Conservation (phyloP, 345 rosid species). For the Erysimum cheiranthoides region DNA sequence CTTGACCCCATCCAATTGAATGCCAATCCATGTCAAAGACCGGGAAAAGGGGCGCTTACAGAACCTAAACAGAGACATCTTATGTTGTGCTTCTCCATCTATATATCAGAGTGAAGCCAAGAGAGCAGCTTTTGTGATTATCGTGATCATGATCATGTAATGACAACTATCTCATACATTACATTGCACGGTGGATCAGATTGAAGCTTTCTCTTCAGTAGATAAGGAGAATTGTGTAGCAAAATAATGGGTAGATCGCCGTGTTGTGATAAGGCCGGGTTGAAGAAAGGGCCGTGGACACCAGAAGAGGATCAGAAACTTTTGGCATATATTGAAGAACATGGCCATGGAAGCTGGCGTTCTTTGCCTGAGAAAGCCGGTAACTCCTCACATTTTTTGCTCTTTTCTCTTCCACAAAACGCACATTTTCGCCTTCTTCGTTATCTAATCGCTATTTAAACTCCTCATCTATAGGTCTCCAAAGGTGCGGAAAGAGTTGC, state of each 20-base stretch:
- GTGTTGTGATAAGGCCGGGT: constrained; percentile 82
- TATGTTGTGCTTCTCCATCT: constrained; percentile 44
- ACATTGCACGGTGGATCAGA: constrained; percentile 3
- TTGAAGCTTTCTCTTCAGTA: constrained; percentile 30
- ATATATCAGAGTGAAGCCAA: constrained; percentile 41
- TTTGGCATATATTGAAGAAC: constrained; percentile 85
- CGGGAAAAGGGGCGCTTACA: constrained; percentile 34
- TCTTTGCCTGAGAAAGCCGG: constrained; percentile 90
- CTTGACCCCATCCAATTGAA: constrained; percentile 46
- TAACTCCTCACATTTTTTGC: constrained; percentile 43
- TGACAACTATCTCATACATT: constrained; percentile 28
- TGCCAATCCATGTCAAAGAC: constrained; percentile 46
- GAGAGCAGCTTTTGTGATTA: constrained; percentile 36
- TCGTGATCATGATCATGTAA: constrained; percentile 22
- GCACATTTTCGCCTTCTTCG: not conserved
- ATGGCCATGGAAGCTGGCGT: constrained; percentile 98
- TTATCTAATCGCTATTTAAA: constrained; percentile 3
- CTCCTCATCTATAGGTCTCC: constrained; percentile 64
- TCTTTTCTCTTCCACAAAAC: not conserved
- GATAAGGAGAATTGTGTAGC: constrained; percentile 20
- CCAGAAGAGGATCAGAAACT: constrained; percentile 96
- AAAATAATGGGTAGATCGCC: constrained; percentile 73
- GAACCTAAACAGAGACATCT: constrained; percentile 40
- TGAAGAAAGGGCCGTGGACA: constrained; percentile 99
- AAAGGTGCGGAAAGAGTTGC: constrained; percentile 95